Conservation (phyloP, 495 filamentous ascomycete genomes). For the Penicillium bialowiezense region DNA sequence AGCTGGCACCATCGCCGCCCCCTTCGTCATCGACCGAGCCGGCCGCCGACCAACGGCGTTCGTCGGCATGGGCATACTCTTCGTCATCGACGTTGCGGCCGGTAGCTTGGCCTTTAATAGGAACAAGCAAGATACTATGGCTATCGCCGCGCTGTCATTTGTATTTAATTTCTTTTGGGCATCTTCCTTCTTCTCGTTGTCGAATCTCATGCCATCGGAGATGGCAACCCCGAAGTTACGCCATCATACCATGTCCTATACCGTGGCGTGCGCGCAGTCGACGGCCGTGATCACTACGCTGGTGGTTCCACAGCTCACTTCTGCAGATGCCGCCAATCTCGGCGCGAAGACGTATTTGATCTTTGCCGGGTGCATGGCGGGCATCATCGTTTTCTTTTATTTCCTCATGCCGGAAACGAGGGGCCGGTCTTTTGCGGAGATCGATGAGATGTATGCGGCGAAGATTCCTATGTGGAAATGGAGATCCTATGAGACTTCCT, state of each 20-base stretch:
- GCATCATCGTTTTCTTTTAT: slow-evolving; percentile 46
- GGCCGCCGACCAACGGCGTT: slow-evolving; percentile 39
- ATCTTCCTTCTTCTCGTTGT: slow-evolving; percentile 33
- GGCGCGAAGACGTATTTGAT: slow-evolving; percentile 39
- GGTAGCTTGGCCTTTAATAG: slow-evolving; percentile 29
- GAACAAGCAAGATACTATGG: slow-evolving; percentile 15
- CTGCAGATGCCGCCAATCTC: slow-evolving; percentile 36
- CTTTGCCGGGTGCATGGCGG: slow-evolving; percentile 37
- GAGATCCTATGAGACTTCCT: slow-evolving; percentile 28
- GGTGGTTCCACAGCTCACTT: slow-evolving; percentile 33
- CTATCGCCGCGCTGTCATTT: slow-evolving; percentile 29
- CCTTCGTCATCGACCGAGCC: slow-evolving; percentile 34
- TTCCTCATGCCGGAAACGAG: slow-evolving; percentile 52
- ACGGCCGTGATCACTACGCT: slow-evolving; percentile 39
- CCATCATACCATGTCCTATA: slow-evolving; percentile 41
- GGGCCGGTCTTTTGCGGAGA: slow-evolving; percentile 50
- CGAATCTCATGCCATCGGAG: slow-evolving; percentile 36
- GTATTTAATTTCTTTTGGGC: slow-evolving; percentile 43
- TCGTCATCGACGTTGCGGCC: slow-evolving; percentile 28
- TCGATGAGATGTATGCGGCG: slow-evolving; percentile 54
- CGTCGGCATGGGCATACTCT: slow-evolving; percentile 28
- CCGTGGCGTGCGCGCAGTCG: slow-evolving; percentile 34
- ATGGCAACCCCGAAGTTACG: slow-evolving; percentile 42
- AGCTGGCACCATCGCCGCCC: slow-evolving; percentile 36
- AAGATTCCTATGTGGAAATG: slow-evolving; percentile 43